Conservation (phyloP, 805 yeast species). For the Myxozyma udenii region DNA sequence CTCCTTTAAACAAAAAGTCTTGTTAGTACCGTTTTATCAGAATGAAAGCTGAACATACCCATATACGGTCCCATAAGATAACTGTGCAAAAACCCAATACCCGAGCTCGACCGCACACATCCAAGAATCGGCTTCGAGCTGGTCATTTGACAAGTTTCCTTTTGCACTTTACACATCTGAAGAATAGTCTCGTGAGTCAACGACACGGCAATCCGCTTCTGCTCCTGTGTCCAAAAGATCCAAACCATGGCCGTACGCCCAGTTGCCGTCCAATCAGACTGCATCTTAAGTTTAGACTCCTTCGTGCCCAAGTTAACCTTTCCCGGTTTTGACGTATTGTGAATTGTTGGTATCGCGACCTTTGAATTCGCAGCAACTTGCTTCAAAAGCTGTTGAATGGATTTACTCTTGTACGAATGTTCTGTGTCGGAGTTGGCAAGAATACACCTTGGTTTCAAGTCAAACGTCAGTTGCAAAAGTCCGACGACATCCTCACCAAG, state of each 20-base stretch:
- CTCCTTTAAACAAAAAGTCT: conserved; percentile 51
- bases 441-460: conserved; percentile 66
- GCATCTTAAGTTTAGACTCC: conserved; percentile 32
- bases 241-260: conserved; percentile 57
- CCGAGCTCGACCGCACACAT: conserved; percentile 77
- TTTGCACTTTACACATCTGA: conserved; percentile 80
- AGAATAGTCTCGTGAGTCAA: conserved; percentile 62
- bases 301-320: conserved; percentile 34
- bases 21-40: neutral
- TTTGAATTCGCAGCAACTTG: conserved; percentile 39
- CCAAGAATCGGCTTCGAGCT: conserved; percentile 73
- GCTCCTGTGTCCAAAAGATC: conserved; percentile 71
- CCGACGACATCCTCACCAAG: conserved; percentile 72
- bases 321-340: conserved; percentile 64
- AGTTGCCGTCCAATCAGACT: conserved; percentile 37
- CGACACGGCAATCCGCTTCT: conserved; percentile 54
- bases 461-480: conserved; percentile 61
- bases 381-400: conserved; percentile 58
- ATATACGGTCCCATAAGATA: conserved; percentile 76
- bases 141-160: conserved; percentile 85
- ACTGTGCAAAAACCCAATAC: conserved; percentile 87
- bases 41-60: conserved; percentile 10
- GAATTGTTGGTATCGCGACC: conserved; percentile 48
- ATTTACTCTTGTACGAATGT: conserved; percentile 61
- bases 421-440: conserved; percentile 79